phyloP scores from a whole-genome alignment of 208 protist genomes.

The Borovskyia barvae region DNA sequence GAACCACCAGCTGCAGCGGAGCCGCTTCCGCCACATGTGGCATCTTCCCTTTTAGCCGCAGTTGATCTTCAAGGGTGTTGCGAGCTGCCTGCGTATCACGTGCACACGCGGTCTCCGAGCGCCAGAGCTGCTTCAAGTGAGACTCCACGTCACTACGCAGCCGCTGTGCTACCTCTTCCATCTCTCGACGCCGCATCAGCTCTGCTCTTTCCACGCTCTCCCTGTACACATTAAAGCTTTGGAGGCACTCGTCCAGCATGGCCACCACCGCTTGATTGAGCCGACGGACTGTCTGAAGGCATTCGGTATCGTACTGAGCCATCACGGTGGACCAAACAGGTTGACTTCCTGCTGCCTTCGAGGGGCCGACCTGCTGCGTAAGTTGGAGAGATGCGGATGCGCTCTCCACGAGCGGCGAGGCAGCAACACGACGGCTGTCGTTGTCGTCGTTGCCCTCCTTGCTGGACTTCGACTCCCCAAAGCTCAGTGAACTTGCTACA shows the following conservation, averaged over 20 bases:
- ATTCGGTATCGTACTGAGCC: constrained; percentile 29
- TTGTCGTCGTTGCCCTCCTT: neutral
- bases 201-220: constrained; percentile 6
- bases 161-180: constrained; percentile 20
- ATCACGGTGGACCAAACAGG: constrained; percentile 19
- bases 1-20: constrained; percentile 44
- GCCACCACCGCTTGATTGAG: constrained; percentile 24
- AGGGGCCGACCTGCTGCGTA: neutral
- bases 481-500: no score
- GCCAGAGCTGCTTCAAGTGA: constrained; percentile 16
- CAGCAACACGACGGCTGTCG: neutral
- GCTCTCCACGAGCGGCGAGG: neutral
- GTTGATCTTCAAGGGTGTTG: constrained; percentile 3
- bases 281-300: constrained; percentile 26
- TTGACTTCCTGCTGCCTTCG: neutral
- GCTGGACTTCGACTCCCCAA: neutral
- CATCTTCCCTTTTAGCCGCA: constrained; percentile 2
- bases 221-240: constrained; percentile 9
- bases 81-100: constrained; percentile 22
- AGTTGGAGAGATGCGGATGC: no score
- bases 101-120: constrained; percentile 7
- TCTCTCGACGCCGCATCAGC: constrained; percentile 3
- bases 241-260: constrained; percentile 25
- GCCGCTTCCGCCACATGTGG: constrained; percentile 16
- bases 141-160: constrained; percentile 31